Base-by-base conservation (phyloP, 345 rosid genomes). In the Pistacia vera region DNA sequence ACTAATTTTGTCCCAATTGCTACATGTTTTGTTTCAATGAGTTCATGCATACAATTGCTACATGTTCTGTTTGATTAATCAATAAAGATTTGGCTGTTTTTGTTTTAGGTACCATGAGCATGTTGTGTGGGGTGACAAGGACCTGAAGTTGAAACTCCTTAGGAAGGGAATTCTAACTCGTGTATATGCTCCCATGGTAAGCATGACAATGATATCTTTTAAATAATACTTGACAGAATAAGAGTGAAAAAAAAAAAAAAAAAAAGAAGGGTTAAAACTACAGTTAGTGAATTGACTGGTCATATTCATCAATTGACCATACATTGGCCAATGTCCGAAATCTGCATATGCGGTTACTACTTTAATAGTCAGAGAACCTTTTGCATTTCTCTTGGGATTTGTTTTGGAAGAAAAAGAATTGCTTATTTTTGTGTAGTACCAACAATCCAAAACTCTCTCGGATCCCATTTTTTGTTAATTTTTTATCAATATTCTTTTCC, bases 111-210 rank as follows among this genome's bases (percentile, higher is more conserved):
- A 92, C 61, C 92, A 71, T 64, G 99, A 91, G 73, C 97, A 88
- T 28, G 87, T 96, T 65, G 95, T 96, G 44, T 96, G 99, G 98
- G 91, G 90, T 0, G 95, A 96, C 81, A 88, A 91, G 85, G 92
- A 85, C 17, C 68, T 92, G 70, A 96, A 88, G 74, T 68, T 90
- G 54, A 96, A 93, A 75, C 98, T 93, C 71, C 71, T 90, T 58
- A 87, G 86, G 57, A 96, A 92, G 90, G 98, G 97, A 65, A 88
- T 96, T 67, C 85, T 96, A 70, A 88, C 93, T 74, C 94, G 94
- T 77, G 86, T 96, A 61, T 89, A 96, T 82, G 82, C 97, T 71
- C 99, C 98, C 73, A 92, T 90, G 99, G 99, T 96, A 81, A 84
- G 82, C 33, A 65, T 64, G 70, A 71, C 71, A 51, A 63, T 60